Base-by-base conservation (phyloP, 129 eudicot species). In the Sambucus nigra region DNA sequence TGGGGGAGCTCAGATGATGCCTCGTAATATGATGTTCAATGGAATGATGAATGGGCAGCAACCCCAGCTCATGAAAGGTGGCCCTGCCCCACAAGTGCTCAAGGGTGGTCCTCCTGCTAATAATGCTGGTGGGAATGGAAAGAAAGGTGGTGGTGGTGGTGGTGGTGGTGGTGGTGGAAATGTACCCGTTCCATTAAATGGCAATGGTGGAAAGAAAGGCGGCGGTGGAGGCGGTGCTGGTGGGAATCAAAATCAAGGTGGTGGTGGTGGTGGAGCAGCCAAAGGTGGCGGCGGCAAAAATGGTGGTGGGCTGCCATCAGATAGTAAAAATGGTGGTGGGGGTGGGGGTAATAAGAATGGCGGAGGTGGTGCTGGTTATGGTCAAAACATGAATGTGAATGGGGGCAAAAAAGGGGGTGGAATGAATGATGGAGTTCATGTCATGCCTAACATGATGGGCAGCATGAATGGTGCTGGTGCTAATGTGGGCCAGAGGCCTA, bases 361-460 rank as follows among this genome's bases (percentile, higher is more conserved):
- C 47, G 60, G 67, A 1, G 77, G 79, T 25, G 66, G 69, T 3
- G 73, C 68, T 2, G 79, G 69, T 26, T 79, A 79, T 5, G 72
- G 67, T 9, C 65, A 64, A 24, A 53, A 11, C 33, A 67, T 61
- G 52, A 59, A 59, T 25, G 74, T 71, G 3, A 65, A 67, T 16
- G 61, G 60, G 77, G 45, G 85, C 74, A 11, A 83, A 75, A 62
- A 77, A 80, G 80, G 79, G 2, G 70, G 81, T 66, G 87, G 87
- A 69, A 74, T 76, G 76, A 66, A 74, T 72, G 81, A 80, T 74
- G 88, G 83, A 26, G 74, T 66, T 25, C 78, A 77, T 46, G 78
- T 76, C 67, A 86, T 81, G 89, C 83, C 95, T 23, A 80, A 74
- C 76, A 79, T 87, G 83, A 73, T 58, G 74, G 70, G 64, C 28